Evolutionary conservation across 2,329 filamentous ascomycete species (phyloP).

Genomic region (Neurospora sp.): DNA sequence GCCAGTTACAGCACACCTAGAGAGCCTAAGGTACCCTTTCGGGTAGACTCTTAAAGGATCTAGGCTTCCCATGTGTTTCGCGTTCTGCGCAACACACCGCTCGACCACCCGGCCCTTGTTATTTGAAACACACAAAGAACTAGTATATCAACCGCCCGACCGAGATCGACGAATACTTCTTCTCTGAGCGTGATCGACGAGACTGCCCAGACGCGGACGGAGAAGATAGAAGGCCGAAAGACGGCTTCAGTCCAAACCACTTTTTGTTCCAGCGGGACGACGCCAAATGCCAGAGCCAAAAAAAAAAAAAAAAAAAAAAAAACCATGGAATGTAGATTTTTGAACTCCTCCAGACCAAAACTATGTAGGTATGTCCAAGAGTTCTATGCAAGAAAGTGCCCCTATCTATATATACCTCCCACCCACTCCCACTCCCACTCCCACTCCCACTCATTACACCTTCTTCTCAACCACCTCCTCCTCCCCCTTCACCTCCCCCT

Average conservation of each 20-base stretch:
- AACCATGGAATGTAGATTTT: background rate
- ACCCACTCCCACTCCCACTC: background rate
- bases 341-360: background rate
- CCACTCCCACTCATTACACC: background rate
- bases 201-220: background rate
- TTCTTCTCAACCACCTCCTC: background rate
- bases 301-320: background rate
- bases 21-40: no score
- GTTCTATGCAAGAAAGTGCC: background rate
- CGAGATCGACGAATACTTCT: no score
- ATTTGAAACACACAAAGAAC: no score
- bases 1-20: no score
- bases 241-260: background rate
- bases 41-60: no score
- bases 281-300: background rate
- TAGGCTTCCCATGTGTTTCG: no score
- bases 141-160: no score
- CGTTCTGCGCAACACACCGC: no score
- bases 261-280: background rate
- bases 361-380: background rate
- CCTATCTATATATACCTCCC: background rate
- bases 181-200: no score
- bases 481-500: slow-evolving; percentile 3
- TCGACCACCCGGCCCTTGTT: no score
- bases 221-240: background rate